Evolutionary conservation across 2,329 filamentous ascomycete species (phyloP).

Genomic region (Pseudogymnoascus sp.): DNA sequence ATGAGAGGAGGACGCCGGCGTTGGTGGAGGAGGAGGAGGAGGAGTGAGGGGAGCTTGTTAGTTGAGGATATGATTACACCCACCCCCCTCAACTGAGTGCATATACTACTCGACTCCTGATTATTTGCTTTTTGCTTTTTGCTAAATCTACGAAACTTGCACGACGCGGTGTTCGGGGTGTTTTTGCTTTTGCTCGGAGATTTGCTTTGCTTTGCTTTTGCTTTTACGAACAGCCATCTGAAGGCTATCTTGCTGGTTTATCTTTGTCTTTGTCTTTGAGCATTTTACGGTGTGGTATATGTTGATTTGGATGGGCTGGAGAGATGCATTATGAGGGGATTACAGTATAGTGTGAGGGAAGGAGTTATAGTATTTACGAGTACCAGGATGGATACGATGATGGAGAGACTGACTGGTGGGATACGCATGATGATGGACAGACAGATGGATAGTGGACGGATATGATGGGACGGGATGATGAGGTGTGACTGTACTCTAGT

Average conservation of each 20-base stretch:
- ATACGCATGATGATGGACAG: not conserved
- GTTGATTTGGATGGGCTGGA: not conserved
- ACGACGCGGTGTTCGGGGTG: not conserved
- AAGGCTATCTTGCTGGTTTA: not conserved
- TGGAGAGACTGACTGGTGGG: no score
- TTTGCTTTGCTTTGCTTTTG: not conserved
- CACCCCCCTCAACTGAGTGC: no score
- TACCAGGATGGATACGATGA: not conserved
- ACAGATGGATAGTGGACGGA: no score
- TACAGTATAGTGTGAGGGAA: not conserved
- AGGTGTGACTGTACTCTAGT: not conserved
- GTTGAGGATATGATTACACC: no score
- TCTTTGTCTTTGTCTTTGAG: not conserved
- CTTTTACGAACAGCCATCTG: not conserved
- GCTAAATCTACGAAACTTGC: not conserved
- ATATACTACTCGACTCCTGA: no score
- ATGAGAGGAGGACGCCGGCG: conserved; percentile 64
- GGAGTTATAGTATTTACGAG: not conserved
- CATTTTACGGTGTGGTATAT: not conserved
- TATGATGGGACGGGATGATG: no score
- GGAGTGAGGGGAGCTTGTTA: conserved; percentile 23
- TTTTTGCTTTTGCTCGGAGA: not conserved
- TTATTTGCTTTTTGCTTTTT: not conserved
- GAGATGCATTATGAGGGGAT: not conserved
- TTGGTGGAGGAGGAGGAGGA: conserved; percentile 64